Evolutionary conservation across 1,139 yeast genomes (phyloP), one percentile per base, ranked within the genome.

Genomic region (Protomyces macrosporus): DNA sequence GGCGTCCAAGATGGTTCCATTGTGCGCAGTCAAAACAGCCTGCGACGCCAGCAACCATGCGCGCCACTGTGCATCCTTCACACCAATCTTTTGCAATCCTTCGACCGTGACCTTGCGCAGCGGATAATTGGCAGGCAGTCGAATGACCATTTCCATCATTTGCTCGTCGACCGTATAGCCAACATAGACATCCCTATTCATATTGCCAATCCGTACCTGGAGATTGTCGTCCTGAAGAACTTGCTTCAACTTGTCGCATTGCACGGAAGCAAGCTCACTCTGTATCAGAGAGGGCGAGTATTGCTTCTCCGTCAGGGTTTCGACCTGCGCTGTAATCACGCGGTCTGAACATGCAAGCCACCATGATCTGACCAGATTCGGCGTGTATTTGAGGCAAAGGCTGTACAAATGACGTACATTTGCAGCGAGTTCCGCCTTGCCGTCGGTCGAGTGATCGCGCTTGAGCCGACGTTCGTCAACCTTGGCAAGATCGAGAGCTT

Each of bases 11-110:
- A 93, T 84, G 0, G 95, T 86, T 9, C 96, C 97, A 71, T 88
- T 88, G 72, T 84, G 83, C 12, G 72, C 79, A 53, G 85, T 84
- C 5, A 88, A 82, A 14, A 90, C 85, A 63, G 91, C 83, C 72
- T 89, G 96, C 1, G 96, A 87, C 0, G 97, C 93, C 72, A 93
- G 78, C 36, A 93, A 76, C 98, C 98, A 93, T 0, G 96, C 93
- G 70, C 90, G 87, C 96, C 97, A 91, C 75, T 89, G 93, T 67
- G 84, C 85, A 70, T 93, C 98, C 69, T 87, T 88, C 14, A 91
- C 95, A 14, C 98, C 98, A 53, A 90, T 81, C 68, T 96, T 80
- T 64, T 84, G 81, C 1, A 89, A 83, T 0, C 97, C 97, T 62
- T 83, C 85, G 0, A 93, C 91, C 12, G 78, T 76, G 14, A 90